Evolutionary conservation across 805 yeast species (phyloP), one percentile per base, ranked within the genome.

Genomic region (Danielia oregonensis): DNA sequence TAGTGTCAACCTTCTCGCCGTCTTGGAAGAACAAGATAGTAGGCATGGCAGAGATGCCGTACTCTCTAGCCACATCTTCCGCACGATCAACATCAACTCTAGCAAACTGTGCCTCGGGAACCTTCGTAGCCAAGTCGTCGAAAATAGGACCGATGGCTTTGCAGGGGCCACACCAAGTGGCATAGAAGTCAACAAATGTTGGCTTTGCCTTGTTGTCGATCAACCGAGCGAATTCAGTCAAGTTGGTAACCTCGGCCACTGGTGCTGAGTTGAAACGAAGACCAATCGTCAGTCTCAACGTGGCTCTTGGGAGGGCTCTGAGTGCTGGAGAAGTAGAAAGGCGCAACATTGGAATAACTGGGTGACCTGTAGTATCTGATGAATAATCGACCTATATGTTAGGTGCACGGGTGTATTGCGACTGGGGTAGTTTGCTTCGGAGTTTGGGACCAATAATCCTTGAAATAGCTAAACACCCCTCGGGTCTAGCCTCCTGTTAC

Each of bases 161-260:
- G 49, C 87, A 81, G n/a, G 87, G 87, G 6, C 82, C 86, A 57
- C 87, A 81, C 87, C 87, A 81, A 8, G 78, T 72, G 21, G 87
- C 86, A 56, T 70, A 78, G 54, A 80, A 81, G 53, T 81, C 86
- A 32, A 79, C 72, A 2, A 80, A 62, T 2, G 80, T 63, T 24
- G 75, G 54, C 37, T 72, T 67, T 23, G 63, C 55, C 24, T 40
- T 36, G 40, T 40, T 47, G 24, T 38, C 43, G 23, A 60, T 43
- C 24, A 57, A 49, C 16, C 44, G 31, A 26, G 36, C 44, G 48
- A 62, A 60, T 24, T 61, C 55, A 12, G 42, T 33, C 41, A 59
- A 41, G 35, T 51, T 54, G 7, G 43, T 32, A 23, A 64, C 34
- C 37, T 64, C 70, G 19, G 50, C 46, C 16, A 63, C 58, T 7